phyloP scores from a whole-genome alignment of 2,329 filamentous ascomycete species.

The Pezicula neosporulosa region DNA sequence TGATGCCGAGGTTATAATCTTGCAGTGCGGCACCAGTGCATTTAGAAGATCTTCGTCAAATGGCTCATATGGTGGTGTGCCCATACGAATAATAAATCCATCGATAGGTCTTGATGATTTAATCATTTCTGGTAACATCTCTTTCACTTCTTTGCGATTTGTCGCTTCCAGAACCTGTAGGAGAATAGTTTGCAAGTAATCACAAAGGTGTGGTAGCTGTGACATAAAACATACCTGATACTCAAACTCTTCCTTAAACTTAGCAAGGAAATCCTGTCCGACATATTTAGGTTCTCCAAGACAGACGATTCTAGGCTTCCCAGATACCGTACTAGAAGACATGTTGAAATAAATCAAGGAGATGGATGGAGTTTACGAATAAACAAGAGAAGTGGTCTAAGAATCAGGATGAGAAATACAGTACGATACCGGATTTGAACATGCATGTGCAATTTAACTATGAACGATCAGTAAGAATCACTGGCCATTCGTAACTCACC shows the following conservation, averaged over 20 bases:
- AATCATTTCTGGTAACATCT: slow-evolving; percentile 33
- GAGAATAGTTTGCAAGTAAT: too few species aligned
- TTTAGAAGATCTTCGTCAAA: slow-evolving; percentile 42
- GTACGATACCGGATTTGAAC: too few species aligned
- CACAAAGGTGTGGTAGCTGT: too few species aligned
- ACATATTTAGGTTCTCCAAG: slow-evolving; percentile 37
- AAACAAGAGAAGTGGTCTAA: too few species aligned
- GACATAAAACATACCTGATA: slow-evolving; percentile 23
- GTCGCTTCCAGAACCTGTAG: slow-evolving; percentile 29
- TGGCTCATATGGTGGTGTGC: slow-evolving; percentile 43
- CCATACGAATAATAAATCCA: slow-evolving; percentile 47
- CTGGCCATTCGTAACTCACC: background rate
- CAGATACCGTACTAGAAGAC: slow-evolving; percentile 11
- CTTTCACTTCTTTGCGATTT: slow-evolving; percentile 33
- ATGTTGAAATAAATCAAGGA: background rate
- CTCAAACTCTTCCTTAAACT: slow-evolving; percentile 34
- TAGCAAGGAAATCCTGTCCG: slow-evolving; percentile 35
- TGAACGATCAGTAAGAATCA: too few species aligned
- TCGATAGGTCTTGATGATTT: slow-evolving; percentile 37
- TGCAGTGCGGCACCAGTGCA: slow-evolving; percentile 36
- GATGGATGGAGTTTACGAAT: background rate
- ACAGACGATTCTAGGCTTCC: slow-evolving; percentile 38
- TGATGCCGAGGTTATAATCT: slow-evolving; percentile 42
- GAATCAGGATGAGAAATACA: too few species aligned
- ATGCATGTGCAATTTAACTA: too few species aligned